Percentiles rank a stretch among this genome's conserved stretches.
phyloP scores from a whole-genome alignment of 2,329 filamentous ascomycete genomes.

The Erysiphe neolycopersici region DNA sequence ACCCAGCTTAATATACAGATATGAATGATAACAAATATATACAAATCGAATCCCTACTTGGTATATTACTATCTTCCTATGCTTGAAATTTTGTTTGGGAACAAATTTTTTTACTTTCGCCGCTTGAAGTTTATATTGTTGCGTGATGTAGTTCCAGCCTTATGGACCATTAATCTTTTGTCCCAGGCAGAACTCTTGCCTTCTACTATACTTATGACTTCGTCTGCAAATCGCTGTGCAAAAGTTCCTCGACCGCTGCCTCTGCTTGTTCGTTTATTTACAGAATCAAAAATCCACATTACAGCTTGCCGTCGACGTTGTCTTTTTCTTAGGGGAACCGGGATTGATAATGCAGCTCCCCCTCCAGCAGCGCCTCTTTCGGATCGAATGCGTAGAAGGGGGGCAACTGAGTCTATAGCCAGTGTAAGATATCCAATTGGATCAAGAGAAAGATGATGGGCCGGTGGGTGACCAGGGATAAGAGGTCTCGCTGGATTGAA shows the following conservation, averaged over 20 bases:
- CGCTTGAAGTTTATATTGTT: constrained; percentile 32
- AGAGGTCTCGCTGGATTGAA: constrained; percentile 44
- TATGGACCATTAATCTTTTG: constrained; percentile 50
- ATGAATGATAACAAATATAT: too few species aligned
- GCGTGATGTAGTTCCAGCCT: constrained; percentile 48
- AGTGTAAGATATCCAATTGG: constrained; percentile 72
- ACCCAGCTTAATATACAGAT: too few species aligned
- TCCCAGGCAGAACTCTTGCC: constrained; percentile 70
- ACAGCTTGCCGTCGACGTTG: constrained; percentile 59
- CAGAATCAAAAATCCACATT: constrained; percentile 69
- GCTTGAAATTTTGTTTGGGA: not conserved
- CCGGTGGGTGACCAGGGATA: constrained; percentile 49
- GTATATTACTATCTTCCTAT: too few species aligned
- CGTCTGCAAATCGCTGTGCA: constrained; percentile 54
- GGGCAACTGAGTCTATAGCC: constrained; percentile 78
- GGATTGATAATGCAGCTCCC: constrained; percentile 60
- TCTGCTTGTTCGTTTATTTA: constrained; percentile 46
- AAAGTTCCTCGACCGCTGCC: constrained; percentile 48
- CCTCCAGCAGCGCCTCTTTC: constrained; percentile 63
- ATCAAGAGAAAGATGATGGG: constrained; percentile 60
- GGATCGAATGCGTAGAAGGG: constrained; percentile 53
- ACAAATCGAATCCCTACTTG: too few species aligned
- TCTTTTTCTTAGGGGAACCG: constrained; percentile 45
- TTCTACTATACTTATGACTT: constrained; percentile 69
- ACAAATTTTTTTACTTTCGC: not conserved